Percentiles rank a stretch among this genome's conserved stretches.
Evolutionary conservation across 768 basidiomycete species (phyloP).

Genomic region (Trametes cingulata): DNA sequence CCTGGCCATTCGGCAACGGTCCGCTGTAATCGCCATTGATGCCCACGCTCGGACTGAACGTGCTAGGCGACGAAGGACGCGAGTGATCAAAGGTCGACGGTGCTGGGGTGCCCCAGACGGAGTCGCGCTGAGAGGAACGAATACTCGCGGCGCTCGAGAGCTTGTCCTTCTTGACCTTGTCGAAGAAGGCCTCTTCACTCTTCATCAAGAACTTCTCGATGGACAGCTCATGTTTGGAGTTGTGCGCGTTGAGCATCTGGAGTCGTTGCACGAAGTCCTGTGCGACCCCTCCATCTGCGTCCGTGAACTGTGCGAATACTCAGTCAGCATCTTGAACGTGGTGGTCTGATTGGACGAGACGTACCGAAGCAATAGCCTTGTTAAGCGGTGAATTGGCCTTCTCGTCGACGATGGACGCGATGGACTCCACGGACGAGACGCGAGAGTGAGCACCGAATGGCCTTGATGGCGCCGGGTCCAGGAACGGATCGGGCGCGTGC

Average conservation of each 20-base stretch:
- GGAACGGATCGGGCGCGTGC: conserved; percentile 83
- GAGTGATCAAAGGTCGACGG: conserved; percentile 59
- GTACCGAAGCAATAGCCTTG: conserved; percentile 86
- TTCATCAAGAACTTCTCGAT: conserved; percentile 90
- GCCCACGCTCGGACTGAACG: conserved; percentile 42
- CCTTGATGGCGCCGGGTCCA: conserved; percentile 66
- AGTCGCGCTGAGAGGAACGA: conserved; percentile 77
- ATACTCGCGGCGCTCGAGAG: conserved; percentile 80
- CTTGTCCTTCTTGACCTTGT: conserved; percentile 86
- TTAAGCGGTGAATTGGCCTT: conserved; percentile 90
- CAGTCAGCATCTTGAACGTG: not conserved
- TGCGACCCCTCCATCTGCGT: conserved; percentile 90
- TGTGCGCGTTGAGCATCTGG: conserved; percentile 74
- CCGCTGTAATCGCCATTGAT: conserved; percentile 52
- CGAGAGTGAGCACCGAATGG: conserved; percentile 85
- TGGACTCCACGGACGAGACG: conserved; percentile 85
- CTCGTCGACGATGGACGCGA: conserved; percentile 88
- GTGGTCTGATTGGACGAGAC: conserved; percentile 29
- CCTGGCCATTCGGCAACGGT: conserved; percentile 42
- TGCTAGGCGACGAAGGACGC: conserved; percentile 66
- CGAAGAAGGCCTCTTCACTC: conserved; percentile 93
- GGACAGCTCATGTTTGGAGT: conserved; percentile 88
- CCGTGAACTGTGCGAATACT: conserved; percentile 68
- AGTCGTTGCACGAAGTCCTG: conserved; percentile 87
- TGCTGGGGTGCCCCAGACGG: conserved; percentile 74